Evolutionary conservation across 768 basidiomycete genomes (phyloP).

Genomic region (Amylocystis lapponica): DNA sequence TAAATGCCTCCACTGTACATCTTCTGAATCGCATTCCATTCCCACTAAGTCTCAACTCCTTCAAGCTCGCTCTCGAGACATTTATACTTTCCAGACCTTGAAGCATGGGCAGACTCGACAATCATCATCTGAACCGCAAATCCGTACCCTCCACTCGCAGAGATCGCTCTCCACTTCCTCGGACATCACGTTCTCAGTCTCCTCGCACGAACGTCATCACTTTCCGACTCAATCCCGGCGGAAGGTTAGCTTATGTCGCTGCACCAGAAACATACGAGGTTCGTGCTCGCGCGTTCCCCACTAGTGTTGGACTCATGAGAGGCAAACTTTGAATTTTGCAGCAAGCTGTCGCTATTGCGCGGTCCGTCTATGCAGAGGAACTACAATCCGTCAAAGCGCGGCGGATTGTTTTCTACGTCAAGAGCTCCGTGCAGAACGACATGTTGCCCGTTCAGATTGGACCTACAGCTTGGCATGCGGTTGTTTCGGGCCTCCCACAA

Average conservation of each 20-base stretch:
- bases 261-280: constrained; percentile 20
- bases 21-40: neutral
- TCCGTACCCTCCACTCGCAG: neutral
- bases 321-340: constrained; percentile 1
- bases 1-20: neutral
- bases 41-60: too few relatives aligned
- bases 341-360: constrained; percentile 18
- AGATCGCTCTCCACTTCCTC: neutral
- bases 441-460: constrained; percentile 17
- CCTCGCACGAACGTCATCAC: constrained; percentile 15
- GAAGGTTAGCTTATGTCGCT: constrained; percentile 23
- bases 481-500: constrained; percentile 13
- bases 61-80: too few relatives aligned
- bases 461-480: constrained; percentile 19
- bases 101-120: constrained; percentile 1
- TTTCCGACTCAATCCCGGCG: constrained; percentile 19
- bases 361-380: constrained; percentile 14
- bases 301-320: neutral
- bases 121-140: too few relatives aligned
- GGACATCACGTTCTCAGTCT: neutral
- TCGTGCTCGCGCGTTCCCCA: neutral
- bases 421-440: constrained; percentile 11
- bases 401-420: constrained; percentile 20
- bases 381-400: constrained; percentile 13
- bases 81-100: too few relatives aligned